phyloP scores from a whole-genome alignment of 768 basidiomycete genomes.

The Kwoniella sp. region DNA sequence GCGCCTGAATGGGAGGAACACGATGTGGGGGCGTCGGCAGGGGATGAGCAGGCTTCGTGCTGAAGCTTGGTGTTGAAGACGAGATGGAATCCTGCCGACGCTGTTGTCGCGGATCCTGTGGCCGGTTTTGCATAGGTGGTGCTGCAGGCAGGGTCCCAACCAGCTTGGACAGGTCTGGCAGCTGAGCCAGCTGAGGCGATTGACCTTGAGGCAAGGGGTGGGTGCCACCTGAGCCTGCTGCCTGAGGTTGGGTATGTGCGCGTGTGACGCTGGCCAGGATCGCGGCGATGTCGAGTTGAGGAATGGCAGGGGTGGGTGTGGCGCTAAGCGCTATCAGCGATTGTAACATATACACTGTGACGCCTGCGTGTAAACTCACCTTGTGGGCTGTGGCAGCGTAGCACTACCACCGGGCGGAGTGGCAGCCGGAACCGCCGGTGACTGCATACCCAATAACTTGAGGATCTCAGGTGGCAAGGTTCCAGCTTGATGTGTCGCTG shows the following conservation, averaged over 20 bases:
- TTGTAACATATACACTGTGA: too few species aligned
- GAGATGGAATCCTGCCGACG: slow-evolving; percentile 9
- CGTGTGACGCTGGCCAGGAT: slow-evolving; percentile 25
- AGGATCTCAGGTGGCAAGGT: slow-evolving; percentile 33
- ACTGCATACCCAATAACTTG: slow-evolving; percentile 31
- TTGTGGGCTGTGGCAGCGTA: not conserved
- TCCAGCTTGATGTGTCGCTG: slow-evolving; percentile 2
- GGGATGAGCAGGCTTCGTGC: too few species aligned
- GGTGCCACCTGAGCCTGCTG: too few species aligned
- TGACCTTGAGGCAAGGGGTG: too few species aligned
- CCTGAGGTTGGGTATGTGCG: not conserved
- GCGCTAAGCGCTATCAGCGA: not conserved
- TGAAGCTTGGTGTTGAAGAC: not conserved
- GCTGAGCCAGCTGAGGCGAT: too few species aligned
- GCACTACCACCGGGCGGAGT: not conserved
- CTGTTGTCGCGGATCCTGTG: too few species aligned
- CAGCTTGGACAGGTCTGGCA: slow-evolving; percentile 20
- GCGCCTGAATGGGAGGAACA: too few species aligned
- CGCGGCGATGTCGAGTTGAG: slow-evolving; percentile 29
- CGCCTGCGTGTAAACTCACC: too few species aligned
- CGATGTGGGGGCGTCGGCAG: too few species aligned
- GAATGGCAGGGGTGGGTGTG: not conserved
- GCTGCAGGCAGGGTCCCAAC: slow-evolving; percentile 4
- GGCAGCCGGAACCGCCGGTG: not conserved
- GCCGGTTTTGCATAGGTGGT: too few species aligned